Conservation (phyloP, 805 yeast genomes). For the Kodamaea sagamina region DNA sequence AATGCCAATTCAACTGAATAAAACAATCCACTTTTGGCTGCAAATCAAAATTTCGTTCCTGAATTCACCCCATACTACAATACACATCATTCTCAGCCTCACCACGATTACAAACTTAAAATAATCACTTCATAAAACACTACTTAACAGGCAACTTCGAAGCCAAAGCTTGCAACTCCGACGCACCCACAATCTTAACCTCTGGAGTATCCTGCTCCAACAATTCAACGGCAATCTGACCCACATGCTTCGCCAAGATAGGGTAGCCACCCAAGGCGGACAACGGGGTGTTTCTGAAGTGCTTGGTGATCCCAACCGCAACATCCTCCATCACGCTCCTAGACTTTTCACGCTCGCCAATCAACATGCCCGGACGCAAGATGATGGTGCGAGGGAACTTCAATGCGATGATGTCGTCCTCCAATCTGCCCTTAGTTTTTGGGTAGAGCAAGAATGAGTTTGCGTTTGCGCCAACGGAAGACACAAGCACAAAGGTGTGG, state of each 20-base stretch:
- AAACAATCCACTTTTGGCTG: too few relatives aligned
- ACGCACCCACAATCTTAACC: conserved; percentile 24
- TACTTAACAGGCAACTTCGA: conserved; percentile 1
- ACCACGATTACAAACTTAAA: too few relatives aligned
- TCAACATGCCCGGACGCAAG: conserved; percentile 71
- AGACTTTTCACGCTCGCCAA: conserved; percentile 58
- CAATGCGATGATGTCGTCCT: conserved; percentile 61
- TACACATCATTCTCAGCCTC: too few relatives aligned
- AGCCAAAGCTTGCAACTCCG: conserved; percentile 24
- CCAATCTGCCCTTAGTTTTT: conserved; percentile 74
- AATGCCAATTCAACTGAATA: too few relatives aligned
- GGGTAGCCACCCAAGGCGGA: conserved; percentile 33
- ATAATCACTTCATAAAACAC: background rate
- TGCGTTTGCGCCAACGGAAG: conserved; percentile 63
- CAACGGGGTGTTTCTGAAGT: conserved; percentile 20
- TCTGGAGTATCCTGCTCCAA: conserved; percentile 26
- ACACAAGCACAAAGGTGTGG: conserved; percentile 65
- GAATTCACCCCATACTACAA: too few relatives aligned
- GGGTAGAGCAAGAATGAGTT: conserved; percentile 61
- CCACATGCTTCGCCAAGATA: conserved; percentile 67
- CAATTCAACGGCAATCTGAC: conserved; percentile 50
- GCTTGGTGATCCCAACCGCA: conserved; percentile 32
- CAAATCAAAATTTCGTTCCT: too few relatives aligned
- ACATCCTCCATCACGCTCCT: conserved; percentile 41
- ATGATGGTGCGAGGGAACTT: conserved; percentile 73